Conservation (phyloP, 2,329 filamentous ascomycete genomes). For the Fonsecaea multimorphosa region DNA sequence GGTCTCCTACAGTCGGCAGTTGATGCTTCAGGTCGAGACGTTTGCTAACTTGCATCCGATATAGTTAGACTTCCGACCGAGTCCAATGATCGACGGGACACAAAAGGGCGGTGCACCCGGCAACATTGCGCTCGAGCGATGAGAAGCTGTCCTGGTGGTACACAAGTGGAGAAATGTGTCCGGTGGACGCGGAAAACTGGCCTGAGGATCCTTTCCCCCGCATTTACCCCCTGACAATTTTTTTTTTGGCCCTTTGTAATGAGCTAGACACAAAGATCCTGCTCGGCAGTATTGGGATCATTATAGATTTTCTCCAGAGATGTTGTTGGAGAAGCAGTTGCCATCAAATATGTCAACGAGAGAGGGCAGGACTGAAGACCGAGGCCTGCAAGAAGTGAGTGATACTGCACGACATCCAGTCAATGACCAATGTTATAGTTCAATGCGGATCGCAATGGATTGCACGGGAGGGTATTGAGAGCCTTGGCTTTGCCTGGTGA, state of each 20-base stretch:
- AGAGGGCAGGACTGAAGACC: not conserved
- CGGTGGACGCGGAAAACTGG: constrained; percentile 1
- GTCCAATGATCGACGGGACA: not conserved
- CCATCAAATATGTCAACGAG: not conserved
- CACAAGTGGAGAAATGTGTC: constrained; percentile 8
- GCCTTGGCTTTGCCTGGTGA: constrained; percentile 15
- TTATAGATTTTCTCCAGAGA: not conserved
- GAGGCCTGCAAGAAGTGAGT: not conserved
- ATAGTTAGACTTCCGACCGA: not conserved
- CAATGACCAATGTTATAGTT: not conserved
- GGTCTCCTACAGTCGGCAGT: not conserved
- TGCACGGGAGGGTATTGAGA: not conserved
- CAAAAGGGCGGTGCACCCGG: not conserved
- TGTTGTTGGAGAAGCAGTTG: not conserved
- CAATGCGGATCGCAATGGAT: constrained; percentile 44
- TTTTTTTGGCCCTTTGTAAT: not conserved
- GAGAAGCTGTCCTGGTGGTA: not conserved
- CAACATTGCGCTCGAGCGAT: not conserved
- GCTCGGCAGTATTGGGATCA: not conserved
- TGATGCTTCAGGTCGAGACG: not conserved
- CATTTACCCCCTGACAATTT: not conserved
- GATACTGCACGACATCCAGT: not conserved
- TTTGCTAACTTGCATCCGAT: not conserved
- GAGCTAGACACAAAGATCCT: not conserved
- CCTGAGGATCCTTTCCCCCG: not conserved